These are phyloP conservation scores for Saccharomyces pastorianus DNA, from an alignment of 1,139 yeast genomes.

Conservation along the genomic window DNA sequence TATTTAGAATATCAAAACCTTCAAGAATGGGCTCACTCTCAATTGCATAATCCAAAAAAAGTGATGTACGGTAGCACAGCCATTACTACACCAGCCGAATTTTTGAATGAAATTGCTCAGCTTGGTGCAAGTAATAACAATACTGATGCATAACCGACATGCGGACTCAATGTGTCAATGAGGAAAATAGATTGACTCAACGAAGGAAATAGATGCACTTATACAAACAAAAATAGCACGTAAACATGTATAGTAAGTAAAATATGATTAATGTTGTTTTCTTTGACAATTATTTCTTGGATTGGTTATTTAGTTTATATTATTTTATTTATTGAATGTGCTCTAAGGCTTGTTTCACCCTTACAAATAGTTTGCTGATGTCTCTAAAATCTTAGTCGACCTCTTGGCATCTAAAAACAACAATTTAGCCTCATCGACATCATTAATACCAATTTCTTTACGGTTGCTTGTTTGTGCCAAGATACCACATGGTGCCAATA, in stretches of 20 bases:
- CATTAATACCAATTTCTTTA: conserved; percentile 56
- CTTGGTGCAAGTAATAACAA: conserved; percentile 33
- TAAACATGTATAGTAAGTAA: neutral
- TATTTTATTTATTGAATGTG: neutral
- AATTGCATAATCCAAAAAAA: conserved; percentile 32
- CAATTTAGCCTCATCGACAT: conserved; percentile 78
- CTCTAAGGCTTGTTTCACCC: neutral
- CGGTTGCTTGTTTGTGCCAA: conserved; percentile 70
- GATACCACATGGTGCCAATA: conserved; percentile 84
- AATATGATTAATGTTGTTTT: neutral
- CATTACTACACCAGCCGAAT: conserved; percentile 66
- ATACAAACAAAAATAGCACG: too few species aligned
- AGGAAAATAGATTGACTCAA: too few species aligned
- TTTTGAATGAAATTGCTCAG: conserved; percentile 61
- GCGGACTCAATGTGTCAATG: neutral
- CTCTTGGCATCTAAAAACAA: conserved; percentile 85
- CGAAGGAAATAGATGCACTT: neutral
- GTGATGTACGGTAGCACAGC: conserved; percentile 86
- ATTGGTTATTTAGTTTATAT: neutral
- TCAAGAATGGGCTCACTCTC: conserved; percentile 71
- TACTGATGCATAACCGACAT: neutral
- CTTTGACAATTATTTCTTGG: neutral
- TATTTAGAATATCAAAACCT: conserved; percentile 88
- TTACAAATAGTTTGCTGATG: conserved; percentile 26
- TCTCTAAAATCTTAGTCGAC: conserved; percentile 68